A percentile compares a stretch with the other conserved stretches of the same genome.
phyloP scores from a whole-genome alignment of 2,329 filamentous ascomycete genomes.

The Alternaria gaisen region DNA sequence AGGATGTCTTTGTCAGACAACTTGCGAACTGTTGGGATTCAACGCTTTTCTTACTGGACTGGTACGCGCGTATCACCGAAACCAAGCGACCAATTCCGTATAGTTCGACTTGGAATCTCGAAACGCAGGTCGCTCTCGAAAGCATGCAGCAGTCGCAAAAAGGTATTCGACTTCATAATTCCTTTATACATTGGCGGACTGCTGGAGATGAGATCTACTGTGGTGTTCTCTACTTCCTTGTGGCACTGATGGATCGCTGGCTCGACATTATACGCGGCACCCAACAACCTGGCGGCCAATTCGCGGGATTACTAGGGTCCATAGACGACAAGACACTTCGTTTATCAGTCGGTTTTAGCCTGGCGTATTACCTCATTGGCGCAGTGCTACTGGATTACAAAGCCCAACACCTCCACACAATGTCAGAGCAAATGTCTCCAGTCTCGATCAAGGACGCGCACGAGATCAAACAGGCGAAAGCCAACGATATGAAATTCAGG shows the following conservation, averaged over 20 bases:
- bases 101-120: constrained; percentile 67
- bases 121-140: constrained; percentile 63
- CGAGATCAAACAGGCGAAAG: constrained; percentile 56
- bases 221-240: constrained; percentile 63
- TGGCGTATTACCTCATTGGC: constrained; percentile 66
- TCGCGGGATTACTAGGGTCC: constrained; percentile 46
- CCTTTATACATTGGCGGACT: constrained; percentile 67
- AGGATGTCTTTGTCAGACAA: constrained; percentile 59
- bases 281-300: constrained; percentile 44
- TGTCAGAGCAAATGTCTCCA: constrained; percentile 55
- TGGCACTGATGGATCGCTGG: constrained; percentile 66
- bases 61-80: constrained; percentile 61
- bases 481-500: constrained; percentile 57
- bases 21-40: constrained; percentile 62
- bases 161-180: constrained; percentile 64
- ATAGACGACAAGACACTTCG: constrained; percentile 49
- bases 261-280: constrained; percentile 59
- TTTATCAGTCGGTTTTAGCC: constrained; percentile 62
- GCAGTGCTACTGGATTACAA: constrained; percentile 66
- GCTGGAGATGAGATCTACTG: constrained; percentile 64
- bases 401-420: constrained; percentile 60
- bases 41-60: constrained; percentile 63
- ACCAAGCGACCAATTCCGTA: constrained; percentile 62
- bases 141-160: constrained; percentile 63
- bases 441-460: constrained; percentile 53